Conservation (phyloP, 768 basidiomycete genomes). For the Boletus vermiculosoides region DNA sequence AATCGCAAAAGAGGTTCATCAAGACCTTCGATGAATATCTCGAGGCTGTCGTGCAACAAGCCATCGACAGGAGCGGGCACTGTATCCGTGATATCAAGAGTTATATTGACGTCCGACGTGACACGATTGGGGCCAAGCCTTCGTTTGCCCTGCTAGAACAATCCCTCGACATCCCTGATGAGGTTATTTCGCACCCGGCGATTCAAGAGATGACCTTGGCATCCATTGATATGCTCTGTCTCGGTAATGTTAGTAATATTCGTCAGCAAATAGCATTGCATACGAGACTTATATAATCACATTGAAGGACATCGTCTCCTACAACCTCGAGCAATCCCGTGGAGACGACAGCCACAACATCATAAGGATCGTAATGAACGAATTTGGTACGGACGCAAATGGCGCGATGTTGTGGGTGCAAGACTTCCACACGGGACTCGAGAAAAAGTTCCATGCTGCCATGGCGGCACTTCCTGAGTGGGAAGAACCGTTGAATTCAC, state of each 20-base stretch:
- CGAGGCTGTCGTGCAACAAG: slow-evolving; percentile 1
- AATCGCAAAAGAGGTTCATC: slow-evolving; percentile 5
- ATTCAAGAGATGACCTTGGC: slow-evolving; percentile 30
- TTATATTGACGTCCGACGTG: slow-evolving; percentile 43
- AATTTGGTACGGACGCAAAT: slow-evolving; percentile 21
- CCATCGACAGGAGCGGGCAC: slow-evolving; percentile 5
- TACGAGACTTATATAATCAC: background rate
- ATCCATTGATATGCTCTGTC: slow-evolving; percentile 36
- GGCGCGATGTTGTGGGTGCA: slow-evolving; percentile 18
- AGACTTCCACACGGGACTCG: slow-evolving; percentile 1
- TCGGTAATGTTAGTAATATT: slow-evolving; percentile 33
- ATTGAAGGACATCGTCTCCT: slow-evolving; percentile 30
- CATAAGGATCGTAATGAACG: slow-evolving; percentile 50
- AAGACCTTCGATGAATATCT: background rate
- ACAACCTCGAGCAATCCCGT: slow-evolving; percentile 34
- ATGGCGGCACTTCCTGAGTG: slow-evolving; percentile 37
- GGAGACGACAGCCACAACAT: slow-evolving; percentile 38
- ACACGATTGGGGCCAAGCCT: slow-evolving; percentile 24
- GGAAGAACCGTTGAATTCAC: slow-evolving; percentile 40
- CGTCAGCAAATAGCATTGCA: background rate
- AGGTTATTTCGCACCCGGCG: slow-evolving; percentile 40
- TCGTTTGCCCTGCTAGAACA: slow-evolving; percentile 20
- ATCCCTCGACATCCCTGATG: slow-evolving; percentile 37
- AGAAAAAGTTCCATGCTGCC: slow-evolving; percentile 11
- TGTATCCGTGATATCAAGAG: slow-evolving; percentile 37